Evolutionary conservation across 2,329 filamentous ascomycete species (phyloP), one percentile per base, ranked within the genome.

Genomic region (Fusarium lateritium): DNA sequence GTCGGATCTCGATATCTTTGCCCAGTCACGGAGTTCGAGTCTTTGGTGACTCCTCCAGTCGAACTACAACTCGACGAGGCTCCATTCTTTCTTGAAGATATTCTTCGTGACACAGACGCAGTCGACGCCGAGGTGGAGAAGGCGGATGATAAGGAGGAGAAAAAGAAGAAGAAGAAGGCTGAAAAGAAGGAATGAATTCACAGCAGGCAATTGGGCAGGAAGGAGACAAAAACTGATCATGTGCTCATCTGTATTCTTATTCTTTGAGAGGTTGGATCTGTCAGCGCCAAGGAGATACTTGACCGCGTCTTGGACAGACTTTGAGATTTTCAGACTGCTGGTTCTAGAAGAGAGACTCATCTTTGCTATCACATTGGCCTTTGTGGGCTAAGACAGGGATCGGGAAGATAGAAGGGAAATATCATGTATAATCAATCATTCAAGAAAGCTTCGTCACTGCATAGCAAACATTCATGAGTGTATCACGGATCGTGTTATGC

Each of bases 1-100:
- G 36, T 70, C 7, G 69, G 63, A 39, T 60, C 57, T 31, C 57
- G 58, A n/a, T 70, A 68, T 33, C 56, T 79, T 17, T 57, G 63
- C 21, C 66, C 76, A 11, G 61, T 73, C 7, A 50, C 66, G 1
- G 42, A 38, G 14, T 7, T 38, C 6, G 53, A 67, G 14, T 10
- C 56, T 28, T 52, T 56, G 26, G 26, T 44, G 14, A 28, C n/a
- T n/a, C 49, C 56, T 7, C 17, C 46, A n/a, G 22, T 49, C 17
- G 61, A 71, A 44, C 26, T 67, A 22, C 42, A 46, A 21, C 13
- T 50, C 11, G 49, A 63, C 0, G 69, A 71, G 15, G 34, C 69
- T 19, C 62, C 62, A 9, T 21, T 54, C n/a, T 26, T 54, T 17
- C 51, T 72, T 3, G 13, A 44, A 43, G 13, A 8, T 10, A 49